Percentiles rank a stretch among this genome's conserved stretches.
These are phyloP conservation scores for Microsporum canis DNA, from an alignment of 2,329 filamentous ascomycete species.

Conservation along the genomic window DNA sequence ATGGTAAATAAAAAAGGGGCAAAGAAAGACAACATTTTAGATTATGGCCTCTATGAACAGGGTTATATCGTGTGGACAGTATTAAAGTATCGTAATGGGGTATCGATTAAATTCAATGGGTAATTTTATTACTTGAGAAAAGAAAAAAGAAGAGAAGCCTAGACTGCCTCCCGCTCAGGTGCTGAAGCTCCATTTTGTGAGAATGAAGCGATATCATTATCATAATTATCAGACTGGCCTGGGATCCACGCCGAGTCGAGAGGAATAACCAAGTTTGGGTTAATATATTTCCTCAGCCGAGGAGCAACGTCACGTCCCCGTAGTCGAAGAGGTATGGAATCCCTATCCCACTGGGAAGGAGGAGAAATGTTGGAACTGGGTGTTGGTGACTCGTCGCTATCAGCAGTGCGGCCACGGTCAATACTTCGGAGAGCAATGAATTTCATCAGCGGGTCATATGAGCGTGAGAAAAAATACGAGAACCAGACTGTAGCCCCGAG, in stretches of 20 bases:
- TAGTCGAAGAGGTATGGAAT: slow-evolving; percentile 31
- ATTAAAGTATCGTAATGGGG: not conserved
- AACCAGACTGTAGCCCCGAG: slow-evolving; percentile 79
- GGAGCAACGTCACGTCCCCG: slow-evolving; percentile 31
- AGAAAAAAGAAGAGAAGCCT: not conserved
- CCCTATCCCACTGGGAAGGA: slow-evolving; percentile 34
- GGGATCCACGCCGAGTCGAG: slow-evolving; percentile 37
- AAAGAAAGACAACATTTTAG: not conserved
- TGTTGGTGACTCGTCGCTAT: slow-evolving; percentile 22
- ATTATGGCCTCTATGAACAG: not conserved
- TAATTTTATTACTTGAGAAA: not conserved
- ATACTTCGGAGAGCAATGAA: slow-evolving; percentile 90
- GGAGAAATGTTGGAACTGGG: slow-evolving; percentile 30
- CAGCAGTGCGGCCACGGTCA: slow-evolving; percentile 42
- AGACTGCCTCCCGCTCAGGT: not conserved
- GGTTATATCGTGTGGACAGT: not conserved
- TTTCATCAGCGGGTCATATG: slow-evolving; percentile 77
- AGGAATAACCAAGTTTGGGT: slow-evolving; percentile 36
- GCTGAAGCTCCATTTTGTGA: not conserved
- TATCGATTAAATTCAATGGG: not conserved
- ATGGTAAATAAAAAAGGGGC: not conserved
- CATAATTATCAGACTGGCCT: slow-evolving; percentile 13
- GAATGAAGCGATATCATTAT: not conserved
- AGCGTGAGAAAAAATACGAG: slow-evolving; percentile 64
- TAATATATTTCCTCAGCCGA: slow-evolving; percentile 36